A percentile compares a stretch with the other conserved stretches of the same genome.
These are phyloP conservation scores for Trypethelium eluteriae DNA, from an alignment of 495 filamentous ascomycete species.

Conservation along the genomic window DNA sequence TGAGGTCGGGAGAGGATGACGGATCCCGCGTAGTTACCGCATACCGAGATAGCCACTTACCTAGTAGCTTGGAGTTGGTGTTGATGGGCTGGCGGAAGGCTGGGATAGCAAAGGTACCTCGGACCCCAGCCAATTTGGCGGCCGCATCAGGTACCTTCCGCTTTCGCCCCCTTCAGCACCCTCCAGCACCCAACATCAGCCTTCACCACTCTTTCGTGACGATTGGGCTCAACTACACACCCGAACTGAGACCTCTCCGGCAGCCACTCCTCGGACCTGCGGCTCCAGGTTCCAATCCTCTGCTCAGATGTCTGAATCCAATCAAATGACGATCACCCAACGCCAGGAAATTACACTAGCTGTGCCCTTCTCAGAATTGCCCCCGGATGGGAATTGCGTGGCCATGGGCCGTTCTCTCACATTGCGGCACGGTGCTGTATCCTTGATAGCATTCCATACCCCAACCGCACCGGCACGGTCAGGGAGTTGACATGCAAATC, in stretches of 20 bases:
- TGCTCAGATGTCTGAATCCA: background rate
- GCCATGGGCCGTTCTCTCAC: background rate
- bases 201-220: background rate
- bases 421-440: background rate
- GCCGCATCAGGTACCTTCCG: background rate
- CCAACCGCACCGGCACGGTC: no score
- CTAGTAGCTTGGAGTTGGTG: background rate
- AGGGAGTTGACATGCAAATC: no score
- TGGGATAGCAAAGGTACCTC: background rate
- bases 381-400: background rate
- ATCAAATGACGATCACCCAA: constrained; percentile 6
- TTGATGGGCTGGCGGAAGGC: background rate
- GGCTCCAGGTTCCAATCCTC: background rate
- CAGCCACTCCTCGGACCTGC: background rate
- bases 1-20: no score
- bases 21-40: no score
- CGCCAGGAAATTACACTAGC: constrained; percentile 10
- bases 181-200: background rate
- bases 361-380: background rate
- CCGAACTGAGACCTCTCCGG: background rate
- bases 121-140: background rate
- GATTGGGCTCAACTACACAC: background rate
- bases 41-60: background rate
- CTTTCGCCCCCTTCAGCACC: background rate
- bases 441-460: background rate